Evolutionary conservation across 2,329 filamentous ascomycete species (phyloP), one percentile per base, ranked within the genome.

Genomic region (Cytospora mali): DNA sequence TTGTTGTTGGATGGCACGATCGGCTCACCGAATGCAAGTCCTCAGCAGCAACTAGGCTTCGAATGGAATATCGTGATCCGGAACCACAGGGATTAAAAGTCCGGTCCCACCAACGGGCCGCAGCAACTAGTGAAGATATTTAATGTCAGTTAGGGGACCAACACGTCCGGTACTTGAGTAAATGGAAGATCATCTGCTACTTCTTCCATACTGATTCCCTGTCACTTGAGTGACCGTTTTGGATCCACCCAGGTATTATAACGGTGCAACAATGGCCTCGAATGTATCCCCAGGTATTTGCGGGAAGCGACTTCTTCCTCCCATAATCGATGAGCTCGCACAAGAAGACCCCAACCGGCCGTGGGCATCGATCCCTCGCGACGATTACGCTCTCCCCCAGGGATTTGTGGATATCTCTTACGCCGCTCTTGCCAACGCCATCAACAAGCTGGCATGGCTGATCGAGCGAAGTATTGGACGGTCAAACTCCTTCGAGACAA

Each of bases 321-420:
- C 52, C 4, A 56, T 64, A 21, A 66, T 68, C 21, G 66, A 68
- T 23, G 55, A 68, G 23, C 55, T 64, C 29, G 65, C 66, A n/a
- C 52, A 18, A 13, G 21, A 61, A 18, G 65, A 66, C 13, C 66
- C 66, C 11, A 50, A 58, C 29, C 63, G 65, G 21, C 48, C 65
- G 3, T 68, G 66, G 66, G 66, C 61, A 7, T 68, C 67, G 4
- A 57, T 69, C 14, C 68, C 68, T 6, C 52, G 65, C 11, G 64
- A 68, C 29, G 68, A 69, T 54, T 61, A 64, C n/a, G 64, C 68
- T 27, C 35, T 69, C 13, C 35, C 68, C 0, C 33, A 33, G n/a
- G 68, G 68, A 4, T 68, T 67, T 39, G 64, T 66, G 33, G 68
- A 69, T 28, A 66, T 69, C 46, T 64, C 42, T 31, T 69, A 62